Base-by-base conservation (phyloP, 768 basidiomycete genomes). In the Termitomyces titanicus region DNA sequence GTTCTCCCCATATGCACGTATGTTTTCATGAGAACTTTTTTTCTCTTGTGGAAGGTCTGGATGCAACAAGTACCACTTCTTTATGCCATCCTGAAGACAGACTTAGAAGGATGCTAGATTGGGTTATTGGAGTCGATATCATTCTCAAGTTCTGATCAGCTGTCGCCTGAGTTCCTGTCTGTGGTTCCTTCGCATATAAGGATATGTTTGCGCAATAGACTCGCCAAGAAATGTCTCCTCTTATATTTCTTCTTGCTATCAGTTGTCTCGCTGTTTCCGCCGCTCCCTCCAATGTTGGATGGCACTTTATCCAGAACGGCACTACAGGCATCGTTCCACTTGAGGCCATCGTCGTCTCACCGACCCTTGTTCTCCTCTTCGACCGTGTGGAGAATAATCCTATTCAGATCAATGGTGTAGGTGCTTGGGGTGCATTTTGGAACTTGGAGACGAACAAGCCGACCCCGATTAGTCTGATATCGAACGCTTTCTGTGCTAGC, bases 371-470 rank as follows among this genome's bases (percentile, higher is more conserved):
- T 15, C 24, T 68, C 15, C 61, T 67, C 53, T 67, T 67, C 20
- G 58, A 59, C 24, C 58, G 58, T 17, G 58, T 53, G 18, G 49
- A 59, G 42, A 67, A 78, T 54, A 77, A 79, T 42, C 72, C 76
- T 13, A 62, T 78, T 1, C 67, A 61, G 18, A 64, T 78, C 51
- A 68, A 76, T 48, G 73, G 71, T 1, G 76, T 77, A 55, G 64
- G 74, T 17, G 78, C 78, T 8, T 79, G 78, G 78, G 74, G 72
- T 27, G 75, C 73, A 7, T 64, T 79, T 15, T 72, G 76, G 61
- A 68, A 78, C 52, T 59, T 79, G 11, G 64, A 70, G 56, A 76
- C 75, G 1, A 72, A 74, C 38, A 69, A 64, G 4, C 68, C 70
- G 1, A 68, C 70, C 13, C 64, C 74, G 10, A 55, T 75, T 9